Evolutionary conservation across 1,284 basidiomycete species (phyloP).

Genomic region (Pisolithus thermaeus): DNA sequence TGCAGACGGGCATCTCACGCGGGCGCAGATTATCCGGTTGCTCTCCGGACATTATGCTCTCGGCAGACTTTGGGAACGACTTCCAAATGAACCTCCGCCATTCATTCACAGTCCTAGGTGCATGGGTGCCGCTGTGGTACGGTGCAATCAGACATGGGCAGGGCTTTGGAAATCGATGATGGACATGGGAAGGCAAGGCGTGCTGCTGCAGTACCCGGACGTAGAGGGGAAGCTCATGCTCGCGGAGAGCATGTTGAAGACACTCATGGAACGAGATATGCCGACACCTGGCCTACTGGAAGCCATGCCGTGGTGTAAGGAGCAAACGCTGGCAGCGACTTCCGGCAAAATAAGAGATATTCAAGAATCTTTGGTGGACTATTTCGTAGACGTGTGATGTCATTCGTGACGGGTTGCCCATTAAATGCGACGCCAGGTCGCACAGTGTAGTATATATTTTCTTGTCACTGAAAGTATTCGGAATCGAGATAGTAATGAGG

Average conservation of each 20-base stretch:
- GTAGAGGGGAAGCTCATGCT: constrained; percentile 36
- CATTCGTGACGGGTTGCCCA: background rate
- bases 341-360: constrained; percentile 31
- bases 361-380: constrained; percentile 34
- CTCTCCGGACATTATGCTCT: constrained; percentile 40
- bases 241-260: constrained; percentile 37
- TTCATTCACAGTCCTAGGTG: constrained; percentile 35
- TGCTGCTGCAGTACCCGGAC: constrained; percentile 34
- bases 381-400: constrained; percentile 31
- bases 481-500: background rate
- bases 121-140: constrained; percentile 32
- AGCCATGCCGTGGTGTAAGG: constrained; percentile 35
- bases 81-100: constrained; percentile 34
- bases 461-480: too few species aligned
- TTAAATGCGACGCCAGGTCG: too few species aligned
- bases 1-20: constrained; percentile 30
- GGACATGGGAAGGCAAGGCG: constrained; percentile 32
- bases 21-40: constrained; percentile 37
- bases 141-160: constrained; percentile 38
- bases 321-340: constrained; percentile 29
- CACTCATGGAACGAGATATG: constrained; percentile 36
- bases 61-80: constrained; percentile 35
- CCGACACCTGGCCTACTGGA: constrained; percentile 34
- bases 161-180: constrained; percentile 36
- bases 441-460: constrained; percentile 1